phyloP scores from a whole-genome alignment of 1,139 yeast species.

The Meyerozyma guilliermondii region DNA sequence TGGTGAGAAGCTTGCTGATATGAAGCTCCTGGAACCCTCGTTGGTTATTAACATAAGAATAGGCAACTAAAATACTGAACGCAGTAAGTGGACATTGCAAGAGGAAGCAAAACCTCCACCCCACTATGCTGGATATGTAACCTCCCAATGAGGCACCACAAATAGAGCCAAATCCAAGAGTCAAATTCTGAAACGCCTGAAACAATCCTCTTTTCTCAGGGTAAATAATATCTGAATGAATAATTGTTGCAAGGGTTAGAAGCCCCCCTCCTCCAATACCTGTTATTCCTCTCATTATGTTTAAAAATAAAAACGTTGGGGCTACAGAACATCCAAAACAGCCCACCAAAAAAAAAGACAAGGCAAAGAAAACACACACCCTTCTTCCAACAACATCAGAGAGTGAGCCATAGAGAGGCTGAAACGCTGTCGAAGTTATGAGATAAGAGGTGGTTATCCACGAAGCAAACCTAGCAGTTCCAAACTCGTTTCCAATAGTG shows the following conservation, averaged over 20 bases:
- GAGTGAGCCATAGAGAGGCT: slow-evolving; percentile 43
- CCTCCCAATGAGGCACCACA: slow-evolving; percentile 25
- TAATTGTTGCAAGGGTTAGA: slow-evolving; percentile 22
- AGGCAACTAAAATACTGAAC: slow-evolving; percentile 16
- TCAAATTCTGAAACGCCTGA: slow-evolving; percentile 23
- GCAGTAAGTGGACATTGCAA: slow-evolving; percentile 14
- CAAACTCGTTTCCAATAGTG: slow-evolving; percentile 20
- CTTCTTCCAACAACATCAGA: slow-evolving; percentile 53
- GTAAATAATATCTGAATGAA: slow-evolving; percentile 24
- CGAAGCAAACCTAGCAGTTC: slow-evolving; percentile 26
- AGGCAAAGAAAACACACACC: slow-evolving; percentile 19
- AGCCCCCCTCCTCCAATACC: slow-evolving; percentile 34
- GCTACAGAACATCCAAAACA: slow-evolving; percentile 10
- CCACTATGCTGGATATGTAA: slow-evolving; percentile 13
- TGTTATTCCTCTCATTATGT: slow-evolving; percentile 17
- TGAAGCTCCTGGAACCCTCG: slow-evolving; percentile 9
- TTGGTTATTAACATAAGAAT: slow-evolving; percentile 13
- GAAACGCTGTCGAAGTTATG: slow-evolving; percentile 27
- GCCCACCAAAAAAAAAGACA: slow-evolving; percentile 14
- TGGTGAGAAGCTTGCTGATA: slow-evolving; percentile 4
- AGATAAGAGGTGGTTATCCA: slow-evolving; percentile 39
- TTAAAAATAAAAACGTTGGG: slow-evolving; percentile 6
- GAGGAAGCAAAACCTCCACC: slow-evolving; percentile 27
- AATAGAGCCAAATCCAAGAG: slow-evolving; percentile 20
- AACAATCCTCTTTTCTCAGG: slow-evolving; percentile 22